phyloP scores from a whole-genome alignment of 441 rosid genomes.

The Lagerstroemia fauriei region DNA sequence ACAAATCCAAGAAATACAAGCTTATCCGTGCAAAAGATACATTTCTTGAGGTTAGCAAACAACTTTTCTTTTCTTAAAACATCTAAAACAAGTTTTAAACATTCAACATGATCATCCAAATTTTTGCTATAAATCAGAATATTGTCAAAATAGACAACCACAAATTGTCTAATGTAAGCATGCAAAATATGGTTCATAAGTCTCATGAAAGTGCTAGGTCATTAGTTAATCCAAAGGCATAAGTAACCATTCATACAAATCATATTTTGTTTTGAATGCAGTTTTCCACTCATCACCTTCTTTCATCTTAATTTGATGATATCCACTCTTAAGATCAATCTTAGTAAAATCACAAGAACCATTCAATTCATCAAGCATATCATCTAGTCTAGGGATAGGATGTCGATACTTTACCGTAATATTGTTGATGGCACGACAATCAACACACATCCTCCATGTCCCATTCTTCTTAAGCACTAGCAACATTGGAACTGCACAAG shows the following conservation, averaged over 20 bases:
- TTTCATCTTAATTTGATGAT: too few species aligned
- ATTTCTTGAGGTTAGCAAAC: neutral
- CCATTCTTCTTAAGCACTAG: too few species aligned
- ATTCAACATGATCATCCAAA: neutral
- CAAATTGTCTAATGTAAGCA: neutral
- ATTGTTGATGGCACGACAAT: too few species aligned
- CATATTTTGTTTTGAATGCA: neutral
- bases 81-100: neutral
- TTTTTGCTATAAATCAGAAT: neutral
- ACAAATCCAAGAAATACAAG: constrained; percentile 2
- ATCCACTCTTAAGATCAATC: too few species aligned
- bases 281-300: constrained; percentile 5
- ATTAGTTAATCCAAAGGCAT: neutral
- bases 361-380: too few species aligned
- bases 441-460: too few species aligned
- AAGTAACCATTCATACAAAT: neutral
- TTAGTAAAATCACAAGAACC: too few species aligned
- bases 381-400: too few species aligned
- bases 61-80: neutral
- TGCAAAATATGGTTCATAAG: neutral
- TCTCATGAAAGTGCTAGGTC: neutral
- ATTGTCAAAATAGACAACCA: neutral
- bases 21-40: neutral
- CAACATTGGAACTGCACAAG: too few species aligned
- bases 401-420: too few species aligned